Evolutionary conservation across 2,329 filamentous ascomycete species (phyloP).

Genomic region (Fusarium cyanostomum): DNA sequence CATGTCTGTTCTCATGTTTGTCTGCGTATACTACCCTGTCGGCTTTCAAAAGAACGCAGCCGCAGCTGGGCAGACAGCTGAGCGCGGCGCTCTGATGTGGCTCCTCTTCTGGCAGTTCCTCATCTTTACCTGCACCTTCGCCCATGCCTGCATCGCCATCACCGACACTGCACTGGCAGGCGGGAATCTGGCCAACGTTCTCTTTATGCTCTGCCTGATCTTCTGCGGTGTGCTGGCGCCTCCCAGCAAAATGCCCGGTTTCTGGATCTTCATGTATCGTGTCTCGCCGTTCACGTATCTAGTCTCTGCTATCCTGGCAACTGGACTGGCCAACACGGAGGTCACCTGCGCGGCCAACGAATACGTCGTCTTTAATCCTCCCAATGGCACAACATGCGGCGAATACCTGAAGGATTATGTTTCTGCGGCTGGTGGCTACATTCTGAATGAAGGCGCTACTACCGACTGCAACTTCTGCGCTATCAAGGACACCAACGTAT

Average conservation of each 20-base stretch:
- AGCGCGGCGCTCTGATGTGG: constrained; percentile 73
- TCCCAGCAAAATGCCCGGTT: constrained; percentile 67
- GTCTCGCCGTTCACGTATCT: constrained; percentile 64
- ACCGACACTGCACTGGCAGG: constrained; percentile 72
- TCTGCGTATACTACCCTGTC: constrained; percentile 87
- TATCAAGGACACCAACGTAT: constrained; percentile 52
- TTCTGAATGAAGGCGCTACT: constrained; percentile 63
- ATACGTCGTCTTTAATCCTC: constrained; percentile 69
- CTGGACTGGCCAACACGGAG: constrained; percentile 40
- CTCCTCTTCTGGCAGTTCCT: constrained; percentile 73
- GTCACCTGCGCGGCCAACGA: constrained; percentile 70
- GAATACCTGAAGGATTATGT: constrained; percentile 64
- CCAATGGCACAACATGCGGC: constrained; percentile 60
- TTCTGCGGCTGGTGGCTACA: constrained; percentile 55
- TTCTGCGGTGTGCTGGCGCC: constrained; percentile 73
- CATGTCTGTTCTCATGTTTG: constrained; percentile 77
- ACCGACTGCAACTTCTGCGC: constrained; percentile 58
- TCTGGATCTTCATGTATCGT: constrained; percentile 80
- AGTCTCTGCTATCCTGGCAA: constrained; percentile 40
- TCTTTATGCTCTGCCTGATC: constrained; percentile 71
- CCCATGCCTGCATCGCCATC: constrained; percentile 70
- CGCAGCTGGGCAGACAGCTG: constrained; percentile 41
- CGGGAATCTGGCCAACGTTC: constrained; percentile 72
- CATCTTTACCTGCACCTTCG: constrained; percentile 74
- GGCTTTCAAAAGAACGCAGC: constrained; percentile 76